Conservation (phyloP, 306 rosid genomes). For the Casuarina equisetifolia region DNA sequence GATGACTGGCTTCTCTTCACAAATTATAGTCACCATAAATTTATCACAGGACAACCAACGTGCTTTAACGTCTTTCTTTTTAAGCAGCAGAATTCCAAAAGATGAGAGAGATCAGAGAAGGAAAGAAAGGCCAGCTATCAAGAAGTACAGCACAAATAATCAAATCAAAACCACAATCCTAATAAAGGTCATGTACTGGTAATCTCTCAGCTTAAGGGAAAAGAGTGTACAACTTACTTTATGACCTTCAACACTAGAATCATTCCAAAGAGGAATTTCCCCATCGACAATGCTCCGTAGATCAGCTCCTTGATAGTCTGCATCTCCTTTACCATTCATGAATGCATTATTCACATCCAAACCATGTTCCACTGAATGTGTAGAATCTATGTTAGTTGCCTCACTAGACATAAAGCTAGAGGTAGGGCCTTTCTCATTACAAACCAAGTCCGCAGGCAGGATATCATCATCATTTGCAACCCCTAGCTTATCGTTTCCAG, state of each 20-base stretch:
- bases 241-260: slow-evolving; percentile 45
- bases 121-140: not conserved
- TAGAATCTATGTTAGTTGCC: slow-evolving; percentile 37
- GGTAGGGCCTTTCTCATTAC: slow-evolving; percentile 49
- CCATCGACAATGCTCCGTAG: slow-evolving; percentile 35
- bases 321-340: slow-evolving; percentile 45
- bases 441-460: slow-evolving; percentile 40
- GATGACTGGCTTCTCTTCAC: not conserved
- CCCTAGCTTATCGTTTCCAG: slow-evolving; percentile 35
- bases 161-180: not conserved
- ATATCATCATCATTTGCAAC: slow-evolving; percentile 48
- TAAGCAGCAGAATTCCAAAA: not conserved
- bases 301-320: slow-evolving; percentile 47
- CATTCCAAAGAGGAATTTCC: slow-evolving; percentile 36
- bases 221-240: slow-evolving; percentile 56
- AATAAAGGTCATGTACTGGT: not conserved
- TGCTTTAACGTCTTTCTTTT: not conserved
- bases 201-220: slow-evolving; percentile 13
- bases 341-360: slow-evolving; percentile 48
- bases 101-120: not conserved
- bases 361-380: slow-evolving; percentile 36
- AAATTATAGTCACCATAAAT: not conserved
- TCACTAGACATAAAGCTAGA: slow-evolving; percentile 40
- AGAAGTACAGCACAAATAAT: not conserved
- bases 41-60: not conserved